A percentile compares a stretch with the other conserved stretches of the same genome.
phyloP scores from a whole-genome alignment of 352 stramenopile genomes.

The Globisporangium mamillatum region DNA sequence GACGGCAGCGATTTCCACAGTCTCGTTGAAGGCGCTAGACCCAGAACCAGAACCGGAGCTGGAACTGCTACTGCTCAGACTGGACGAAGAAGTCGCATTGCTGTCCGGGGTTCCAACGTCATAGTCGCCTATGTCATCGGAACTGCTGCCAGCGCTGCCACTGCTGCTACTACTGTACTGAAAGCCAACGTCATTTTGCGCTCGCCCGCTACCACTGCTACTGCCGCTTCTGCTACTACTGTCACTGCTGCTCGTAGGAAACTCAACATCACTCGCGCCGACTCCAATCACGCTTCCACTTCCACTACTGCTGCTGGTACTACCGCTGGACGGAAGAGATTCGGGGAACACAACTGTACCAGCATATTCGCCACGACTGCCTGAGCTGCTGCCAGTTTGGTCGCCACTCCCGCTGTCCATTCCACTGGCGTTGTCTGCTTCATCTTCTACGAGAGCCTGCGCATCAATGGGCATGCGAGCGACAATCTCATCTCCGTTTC shows the following conservation, averaged over 20 bases:
- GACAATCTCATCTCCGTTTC: neutral
- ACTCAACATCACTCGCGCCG: neutral
- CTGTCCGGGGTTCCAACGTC: neutral
- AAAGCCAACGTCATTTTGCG: neutral
- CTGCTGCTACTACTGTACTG: neutral
- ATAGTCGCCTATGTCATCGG: neutral
- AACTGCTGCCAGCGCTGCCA: neutral
- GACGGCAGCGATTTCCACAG: neutral
- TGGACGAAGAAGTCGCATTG: neutral
- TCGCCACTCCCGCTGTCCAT: neutral
- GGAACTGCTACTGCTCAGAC: neutral
- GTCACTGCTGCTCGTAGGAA: neutral
- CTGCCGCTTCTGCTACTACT: neutral
- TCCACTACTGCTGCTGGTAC: neutral
- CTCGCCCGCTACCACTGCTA: neutral
- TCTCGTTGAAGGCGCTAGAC: neutral
- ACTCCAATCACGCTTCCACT: neutral
- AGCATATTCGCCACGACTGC: neutral
- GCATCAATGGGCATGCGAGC: conserved; percentile 8
- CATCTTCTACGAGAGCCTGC: neutral
- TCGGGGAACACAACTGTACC: neutral
- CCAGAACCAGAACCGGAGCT: neutral
- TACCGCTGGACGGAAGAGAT: neutral
- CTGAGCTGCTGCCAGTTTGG: neutral
- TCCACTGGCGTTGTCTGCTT: neutral